Evolutionary conservation across 176 grass and related monocot genomes (phyloP).

Genomic region (Bolboschoenus planiculmis): DNA sequence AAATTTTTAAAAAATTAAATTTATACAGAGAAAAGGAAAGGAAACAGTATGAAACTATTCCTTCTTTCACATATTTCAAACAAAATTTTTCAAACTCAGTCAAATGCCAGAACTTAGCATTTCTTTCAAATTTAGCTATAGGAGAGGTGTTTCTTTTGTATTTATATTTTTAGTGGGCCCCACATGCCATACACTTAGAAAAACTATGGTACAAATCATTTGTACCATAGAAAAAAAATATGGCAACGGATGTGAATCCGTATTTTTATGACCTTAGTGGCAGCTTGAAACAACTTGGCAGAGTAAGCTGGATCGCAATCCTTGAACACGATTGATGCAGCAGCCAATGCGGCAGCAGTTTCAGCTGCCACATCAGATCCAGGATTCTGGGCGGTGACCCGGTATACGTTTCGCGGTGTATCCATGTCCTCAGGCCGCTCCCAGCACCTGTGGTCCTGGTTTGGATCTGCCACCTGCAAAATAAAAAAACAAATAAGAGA

Average conservation of each 20-base stretch:
- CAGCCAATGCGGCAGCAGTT: slow-evolving; percentile 57
- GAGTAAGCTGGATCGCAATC: slow-evolving; percentile 40
- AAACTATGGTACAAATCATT: too few relatives aligned
- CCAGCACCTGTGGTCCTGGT: slow-evolving; percentile 68
- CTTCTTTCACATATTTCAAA: neutral
- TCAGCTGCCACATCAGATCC: slow-evolving; percentile 77
- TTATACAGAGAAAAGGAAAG: neutral
- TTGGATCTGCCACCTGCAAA: slow-evolving; percentile 40
- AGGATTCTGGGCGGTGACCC: slow-evolving; percentile 44
- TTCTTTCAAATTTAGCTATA: neutral
- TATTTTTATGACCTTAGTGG: slow-evolving; percentile 13
- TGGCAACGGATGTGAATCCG: too few relatives aligned
- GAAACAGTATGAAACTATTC: neutral
- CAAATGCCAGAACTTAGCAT: neutral
- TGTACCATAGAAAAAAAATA: too few relatives aligned
- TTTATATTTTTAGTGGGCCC: too few relatives aligned
- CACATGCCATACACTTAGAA: too few relatives aligned
- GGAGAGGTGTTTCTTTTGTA: too few relatives aligned
- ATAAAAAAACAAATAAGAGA: neutral
- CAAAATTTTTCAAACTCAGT: neutral
- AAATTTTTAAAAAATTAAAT: neutral
- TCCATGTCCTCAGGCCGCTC: slow-evolving; percentile 74
- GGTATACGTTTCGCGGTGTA: slow-evolving; percentile 44
- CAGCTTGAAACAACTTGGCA: slow-evolving; percentile 35
- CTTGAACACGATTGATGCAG: slow-evolving; percentile 53